Evolutionary conservation across 2,329 filamentous ascomycete species (phyloP).

Genomic region (Leptographium procerum): DNA sequence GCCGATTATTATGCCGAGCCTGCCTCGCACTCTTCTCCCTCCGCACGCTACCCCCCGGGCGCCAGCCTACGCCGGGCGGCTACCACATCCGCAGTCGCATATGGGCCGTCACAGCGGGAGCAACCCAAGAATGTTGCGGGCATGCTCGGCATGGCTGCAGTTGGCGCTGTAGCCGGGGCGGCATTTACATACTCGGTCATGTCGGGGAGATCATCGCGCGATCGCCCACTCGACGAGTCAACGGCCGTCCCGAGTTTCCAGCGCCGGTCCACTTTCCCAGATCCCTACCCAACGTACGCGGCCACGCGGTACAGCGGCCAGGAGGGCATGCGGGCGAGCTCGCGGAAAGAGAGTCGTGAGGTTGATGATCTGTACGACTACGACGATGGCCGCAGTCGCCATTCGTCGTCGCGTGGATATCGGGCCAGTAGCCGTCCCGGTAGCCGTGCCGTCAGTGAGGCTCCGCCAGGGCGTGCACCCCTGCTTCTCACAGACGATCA

Average conservation of each 20-base stretch:
- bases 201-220: constrained; percentile 17
- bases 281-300: constrained; percentile 16
- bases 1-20: not conserved
- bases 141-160: constrained; percentile 46
- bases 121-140: constrained; percentile 40
- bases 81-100: not conserved
- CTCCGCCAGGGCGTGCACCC: constrained; percentile 22
- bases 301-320: constrained; percentile 25
- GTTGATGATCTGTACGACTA: constrained; percentile 27
- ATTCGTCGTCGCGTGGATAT: constrained; percentile 23
- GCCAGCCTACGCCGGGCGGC: constrained; percentile 6
- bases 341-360: constrained; percentile 16
- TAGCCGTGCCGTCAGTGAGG: constrained; percentile 30
- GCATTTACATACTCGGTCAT: constrained; percentile 64
- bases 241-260: constrained; percentile 24
- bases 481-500: constrained; percentile 30
- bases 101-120: constrained; percentile 19
- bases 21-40: not conserved
- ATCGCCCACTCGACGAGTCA: constrained; percentile 29
- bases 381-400: constrained; percentile 29
- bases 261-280: constrained; percentile 35
- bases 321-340: constrained; percentile 8
- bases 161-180: constrained; percentile 64
- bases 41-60: constrained; percentile 4
- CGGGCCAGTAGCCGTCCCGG: constrained; percentile 15